Conservation (phyloP, 768 basidiomycete genomes). For the Coprinopsis sp. region DNA sequence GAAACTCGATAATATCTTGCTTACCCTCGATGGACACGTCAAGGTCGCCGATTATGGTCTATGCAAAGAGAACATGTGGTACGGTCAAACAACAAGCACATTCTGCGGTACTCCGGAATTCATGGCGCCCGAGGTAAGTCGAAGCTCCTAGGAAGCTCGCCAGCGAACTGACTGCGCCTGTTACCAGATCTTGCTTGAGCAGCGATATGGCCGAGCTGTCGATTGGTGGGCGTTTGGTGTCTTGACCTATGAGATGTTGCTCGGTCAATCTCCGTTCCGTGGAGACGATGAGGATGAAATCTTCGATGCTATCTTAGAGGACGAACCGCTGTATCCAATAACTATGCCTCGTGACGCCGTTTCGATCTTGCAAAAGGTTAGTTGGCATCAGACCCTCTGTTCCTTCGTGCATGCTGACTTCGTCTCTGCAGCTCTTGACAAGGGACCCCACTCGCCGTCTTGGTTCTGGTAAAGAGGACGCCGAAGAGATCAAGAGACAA, state of each 20-base stretch:
- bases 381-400: constrained; percentile 5
- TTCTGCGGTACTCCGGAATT: constrained; percentile 99
- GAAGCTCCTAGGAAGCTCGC: background rate
- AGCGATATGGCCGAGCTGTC: constrained; percentile 96
- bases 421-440: constrained; percentile 66
- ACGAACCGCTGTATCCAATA: constrained; percentile 97
- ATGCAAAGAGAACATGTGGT: constrained; percentile 99
- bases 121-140: constrained; percentile 94
- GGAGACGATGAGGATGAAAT: constrained; percentile 99
- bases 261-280: constrained; percentile 98
- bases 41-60: constrained; percentile 99
- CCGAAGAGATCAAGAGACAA: constrained; percentile 95
- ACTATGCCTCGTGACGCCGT: constrained; percentile 99
- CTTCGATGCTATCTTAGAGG: constrained; percentile 97
- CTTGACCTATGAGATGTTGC: constrained; percentile 96
- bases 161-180: constrained; percentile 7
- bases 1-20: constrained; percentile 95
- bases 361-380: constrained; percentile 88
- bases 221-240: constrained; percentile 99
- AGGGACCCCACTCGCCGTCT: constrained; percentile 88
- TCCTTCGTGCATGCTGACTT: background rate
- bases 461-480: constrained; percentile 88
- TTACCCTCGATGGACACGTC: constrained; percentile 96
- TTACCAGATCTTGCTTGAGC: constrained; percentile 90
- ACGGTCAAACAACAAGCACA: constrained; percentile 91